A percentile compares a stretch with the other conserved stretches of the same genome.
Conservation (phyloP, 257 asterid genomes). For the Leptodermis oblonga region DNA sequence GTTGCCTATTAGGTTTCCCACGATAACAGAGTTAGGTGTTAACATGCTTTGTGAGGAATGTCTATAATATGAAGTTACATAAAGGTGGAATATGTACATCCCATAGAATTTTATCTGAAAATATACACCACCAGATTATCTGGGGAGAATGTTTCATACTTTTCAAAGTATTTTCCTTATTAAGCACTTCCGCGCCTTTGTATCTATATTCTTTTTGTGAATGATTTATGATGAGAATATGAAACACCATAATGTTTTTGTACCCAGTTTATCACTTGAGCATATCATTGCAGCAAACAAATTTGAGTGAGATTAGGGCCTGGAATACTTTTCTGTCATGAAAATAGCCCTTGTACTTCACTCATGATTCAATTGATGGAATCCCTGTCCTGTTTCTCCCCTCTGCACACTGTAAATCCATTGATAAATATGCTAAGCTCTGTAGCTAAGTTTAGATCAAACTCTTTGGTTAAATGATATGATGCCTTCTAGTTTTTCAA, state of each 20-base stretch:
- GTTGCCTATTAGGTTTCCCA: background rate
- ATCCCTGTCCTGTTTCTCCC: background rate
- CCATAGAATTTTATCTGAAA: background rate
- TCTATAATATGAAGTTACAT: background rate
- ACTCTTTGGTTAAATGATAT: background rate
- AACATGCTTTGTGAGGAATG: background rate
- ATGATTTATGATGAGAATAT: background rate
- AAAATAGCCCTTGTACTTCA: background rate
- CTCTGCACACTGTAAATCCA: background rate
- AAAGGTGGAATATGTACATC: background rate
- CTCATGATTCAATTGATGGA: background rate
- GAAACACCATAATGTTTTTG: background rate
- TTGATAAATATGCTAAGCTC: background rate
- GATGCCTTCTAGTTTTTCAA: background rate
- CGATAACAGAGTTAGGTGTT: background rate
- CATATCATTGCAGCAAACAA: constrained; percentile 3
- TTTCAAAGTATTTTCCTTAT: background rate
- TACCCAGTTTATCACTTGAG: background rate
- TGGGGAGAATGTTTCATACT: background rate
- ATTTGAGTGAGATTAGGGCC: background rate
- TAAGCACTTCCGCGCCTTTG: background rate
- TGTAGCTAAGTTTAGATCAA: background rate
- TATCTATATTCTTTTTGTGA: background rate
- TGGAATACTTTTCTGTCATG: background rate
- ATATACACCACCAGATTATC: background rate